phyloP scores from a whole-genome alignment of 108 stramenopile genomes.

The Seminavis robusta region DNA sequence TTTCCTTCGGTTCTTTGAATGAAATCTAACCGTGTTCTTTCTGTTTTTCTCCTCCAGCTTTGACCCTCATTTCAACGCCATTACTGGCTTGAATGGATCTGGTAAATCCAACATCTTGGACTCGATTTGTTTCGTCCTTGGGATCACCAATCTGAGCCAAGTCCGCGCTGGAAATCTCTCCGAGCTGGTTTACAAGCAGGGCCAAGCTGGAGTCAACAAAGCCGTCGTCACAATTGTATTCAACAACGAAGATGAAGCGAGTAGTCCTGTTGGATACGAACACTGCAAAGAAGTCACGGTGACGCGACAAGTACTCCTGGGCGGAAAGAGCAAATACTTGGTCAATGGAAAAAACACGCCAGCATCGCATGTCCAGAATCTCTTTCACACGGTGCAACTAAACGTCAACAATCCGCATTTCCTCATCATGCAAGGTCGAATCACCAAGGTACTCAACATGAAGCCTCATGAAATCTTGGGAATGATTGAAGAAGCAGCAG shows the following conservation, averaged over 20 bases:
- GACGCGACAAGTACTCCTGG: slow-evolving; percentile 94
- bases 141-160: slow-evolving; percentile 95
- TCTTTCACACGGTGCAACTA: slow-evolving; percentile 99
- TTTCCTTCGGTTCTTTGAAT: not conserved
- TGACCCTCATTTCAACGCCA: slow-evolving; percentile 99
- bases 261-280: slow-evolving; percentile 94
- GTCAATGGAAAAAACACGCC: slow-evolving; percentile 95
- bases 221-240: slow-evolving; percentile 96
- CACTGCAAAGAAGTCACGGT: slow-evolving; percentile 90
- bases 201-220: slow-evolving; percentile 98
- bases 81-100: slow-evolving; percentile 98
- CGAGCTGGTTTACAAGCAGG: slow-evolving; percentile 99
- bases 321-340: slow-evolving; percentile 98
- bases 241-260: slow-evolving; percentile 87
- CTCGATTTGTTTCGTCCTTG: slow-evolving; percentile 98
- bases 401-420: slow-evolving; percentile 99
- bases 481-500: slow-evolving; percentile 99
- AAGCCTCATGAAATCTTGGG: slow-evolving; percentile 97
- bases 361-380: slow-evolving; percentile 92
- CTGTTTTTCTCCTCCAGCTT: slow-evolving; percentile 51
- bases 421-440: slow-evolving; percentile 98
- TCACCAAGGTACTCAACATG: slow-evolving; percentile 99
- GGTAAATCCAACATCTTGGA: slow-evolving; percentile 99
- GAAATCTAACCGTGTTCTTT: not conserved
- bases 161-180: slow-evolving; percentile 96